Evolutionary conservation across 352 stramenopile species (phyloP), one percentile per base, ranked within the genome.

Genomic region (Phytophthora kernoviae): DNA sequence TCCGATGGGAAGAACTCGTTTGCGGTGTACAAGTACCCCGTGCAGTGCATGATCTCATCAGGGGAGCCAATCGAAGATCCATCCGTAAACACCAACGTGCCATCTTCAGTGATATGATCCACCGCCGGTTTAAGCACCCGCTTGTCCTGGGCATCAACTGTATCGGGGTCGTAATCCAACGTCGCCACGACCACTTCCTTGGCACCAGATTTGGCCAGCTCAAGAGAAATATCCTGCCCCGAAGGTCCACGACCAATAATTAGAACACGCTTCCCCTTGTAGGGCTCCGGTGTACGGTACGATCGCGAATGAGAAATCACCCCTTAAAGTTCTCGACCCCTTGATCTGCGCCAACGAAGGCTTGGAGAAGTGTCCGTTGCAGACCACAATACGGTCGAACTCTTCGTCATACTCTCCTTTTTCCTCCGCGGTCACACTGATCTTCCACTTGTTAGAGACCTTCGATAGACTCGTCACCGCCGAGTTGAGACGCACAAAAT

Each of bases 11-110:
- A 58, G 15, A 93, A 48, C 6, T 83, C 61, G 32, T 75, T 84
- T 21, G 77, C 73, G 0, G 76, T 72, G 62, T 94, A 94, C 47
- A 80, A 46, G 47, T 94, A 94, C 10, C 84, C 84, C 2, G 82
- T 92, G 64, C 81, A 91, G 52, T 82, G 80, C 72, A 94, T 92
- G 54, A 94, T 73, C 62, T 91, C 84, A 49, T 94, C 79, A 17
- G 77, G 73, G 0, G 81, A 58, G 21, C 33, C 56, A 33, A 87
- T 69, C 9, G 49, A 62, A n/a, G 79, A 80, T 0, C 71, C 74
- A 54, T 94, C 82, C 17, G 57, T 72, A 54, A 91, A 91, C 22
- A 79, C 62, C 17, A 94, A 54, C 0, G 48, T 63, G 14, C 83
- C 78, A 51, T 90, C 70, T 11, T 62, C 21, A n/a, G 68, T 54